Evolutionary conservation across 495 filamentous ascomycete species (phyloP).

Genomic region (Daldinia bambusicola): DNA sequence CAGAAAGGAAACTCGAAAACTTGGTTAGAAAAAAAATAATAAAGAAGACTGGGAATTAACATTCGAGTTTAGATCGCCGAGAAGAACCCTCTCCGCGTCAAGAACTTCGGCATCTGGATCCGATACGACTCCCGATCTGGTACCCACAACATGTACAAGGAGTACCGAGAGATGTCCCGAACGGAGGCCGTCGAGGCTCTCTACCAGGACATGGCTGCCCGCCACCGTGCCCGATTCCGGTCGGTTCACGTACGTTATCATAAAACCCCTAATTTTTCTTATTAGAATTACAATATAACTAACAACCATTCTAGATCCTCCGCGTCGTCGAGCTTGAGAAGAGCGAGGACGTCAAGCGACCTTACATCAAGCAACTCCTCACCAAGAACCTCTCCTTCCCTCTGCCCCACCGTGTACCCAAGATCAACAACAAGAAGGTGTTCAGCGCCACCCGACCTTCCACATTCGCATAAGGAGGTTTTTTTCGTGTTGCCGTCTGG

Average conservation of each 20-base stretch:
- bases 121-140: conserved; percentile 99
- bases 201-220: conserved; percentile 99
- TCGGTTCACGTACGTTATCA: conserved; percentile 88
- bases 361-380: conserved; percentile 98
- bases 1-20: background rate
- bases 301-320: conserved; percentile 75
- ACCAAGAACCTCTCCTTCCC: conserved; percentile 96
- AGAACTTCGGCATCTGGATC: conserved; percentile 99
- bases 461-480: conserved; percentile 74
- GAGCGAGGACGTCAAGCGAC: conserved; percentile 89
- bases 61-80: conserved; percentile 80
- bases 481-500: conserved; percentile 53
- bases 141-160: conserved; percentile 99
- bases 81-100: conserved; percentile 98
- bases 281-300: conserved; percentile 22
- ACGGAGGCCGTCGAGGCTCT: conserved; percentile 93
- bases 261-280: conserved; percentile 52
- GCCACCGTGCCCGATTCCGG: conserved; percentile 96
- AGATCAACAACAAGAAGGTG: conserved; percentile 81
- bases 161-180: conserved; percentile 98
- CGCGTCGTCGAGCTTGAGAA: conserved; percentile 97
- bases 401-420: conserved; percentile 92
- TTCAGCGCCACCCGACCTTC: conserved; percentile 91
- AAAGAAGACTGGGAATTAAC: conserved; percentile 13
- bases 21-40: too few species aligned